Conservation (phyloP, 805 yeast genomes). For the Hanseniaspora taiwanica region DNA sequence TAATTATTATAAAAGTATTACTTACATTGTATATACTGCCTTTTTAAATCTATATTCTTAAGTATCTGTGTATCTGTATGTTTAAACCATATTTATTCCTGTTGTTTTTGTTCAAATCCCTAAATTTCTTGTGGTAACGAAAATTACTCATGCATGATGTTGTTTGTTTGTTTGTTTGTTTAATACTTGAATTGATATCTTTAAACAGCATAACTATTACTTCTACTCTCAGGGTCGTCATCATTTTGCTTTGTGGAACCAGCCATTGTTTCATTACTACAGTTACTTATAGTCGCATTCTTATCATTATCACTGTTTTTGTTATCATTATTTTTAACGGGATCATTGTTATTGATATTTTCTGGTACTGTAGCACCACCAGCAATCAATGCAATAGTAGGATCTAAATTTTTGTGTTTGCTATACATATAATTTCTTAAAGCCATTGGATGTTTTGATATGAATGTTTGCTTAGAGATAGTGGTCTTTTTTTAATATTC, state of each 20-base stretch:
- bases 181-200: too few species aligned
- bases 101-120: too few species aligned
- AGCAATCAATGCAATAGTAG: conserved; percentile 4
- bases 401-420: conserved; percentile 4
- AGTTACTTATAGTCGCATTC: not conserved
- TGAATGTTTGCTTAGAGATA: not conserved
- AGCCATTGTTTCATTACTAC: not conserved
- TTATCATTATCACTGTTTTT: not conserved
- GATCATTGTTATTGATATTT: too few species aligned
- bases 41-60: not conserved
- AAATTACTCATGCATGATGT: too few species aligned
- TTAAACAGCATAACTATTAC: too few species aligned
- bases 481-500: not conserved
- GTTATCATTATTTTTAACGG: not conserved
- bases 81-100: too few species aligned
- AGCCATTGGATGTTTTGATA: conserved; percentile 2
- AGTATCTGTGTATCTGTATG: not conserved
- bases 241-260: not conserved
- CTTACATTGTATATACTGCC: too few species aligned
- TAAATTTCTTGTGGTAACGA: too few species aligned
- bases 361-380: too few species aligned
- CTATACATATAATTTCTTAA: conserved; percentile 7
- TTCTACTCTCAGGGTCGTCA: not conserved
- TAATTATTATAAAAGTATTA: too few species aligned
- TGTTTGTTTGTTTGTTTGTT: too few species aligned